Evolutionary conservation across 192 early-diverging fungal species (phyloP), one percentile per base, ranked within the genome.

Genomic region (Podila epicladia): DNA sequence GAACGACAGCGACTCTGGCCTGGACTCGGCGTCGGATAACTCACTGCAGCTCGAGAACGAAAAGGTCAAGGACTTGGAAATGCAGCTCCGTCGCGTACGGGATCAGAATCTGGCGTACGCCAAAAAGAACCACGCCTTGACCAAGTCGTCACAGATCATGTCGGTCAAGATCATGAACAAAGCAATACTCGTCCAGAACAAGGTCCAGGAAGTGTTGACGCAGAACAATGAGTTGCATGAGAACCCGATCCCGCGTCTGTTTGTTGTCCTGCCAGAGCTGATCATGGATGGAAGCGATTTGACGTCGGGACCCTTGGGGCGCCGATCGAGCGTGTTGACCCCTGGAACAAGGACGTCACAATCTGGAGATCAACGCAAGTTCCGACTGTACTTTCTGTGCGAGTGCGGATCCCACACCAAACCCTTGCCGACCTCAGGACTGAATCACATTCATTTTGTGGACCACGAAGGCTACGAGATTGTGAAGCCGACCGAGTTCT

Each of bases 391-490:
- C 28, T 76, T 76, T 51, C 22, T 76, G 11, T 76, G 74, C 31
- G 74, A 76, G 24, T 76, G 74, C 49, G 74, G 74, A 4, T 29
- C 51, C 5, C 24, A 64, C 32, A 76, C 74, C 17, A 53, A 62
- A 50, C 48, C 67, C 2, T 62, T 65, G n/a, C 62, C 28, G 12
- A 41, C 32, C 12, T 75, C 73, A 4, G 73, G 73, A 11, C 24
- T 75, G 24, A 75, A 75, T 22, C 65, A 69, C 19, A 65, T 76
- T 22, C 74, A 76, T 57, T 65, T 61, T 65, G 63, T 70, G 8
- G 68, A 76, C 28, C 74, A 76, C 26, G 74, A 76, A 13, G 74
- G 74, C 2, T 76, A 76, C 32, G 74, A 76, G 41, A 69, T 76
- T 29, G 58, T 29, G 0, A 48, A 51, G n/a, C 74, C 74, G 2